A percentile compares a stretch with the other conserved stretches of the same genome.
phyloP scores from a whole-genome alignment of 2,329 filamentous ascomycete genomes.

The Calonectria pauciramosa region DNA sequence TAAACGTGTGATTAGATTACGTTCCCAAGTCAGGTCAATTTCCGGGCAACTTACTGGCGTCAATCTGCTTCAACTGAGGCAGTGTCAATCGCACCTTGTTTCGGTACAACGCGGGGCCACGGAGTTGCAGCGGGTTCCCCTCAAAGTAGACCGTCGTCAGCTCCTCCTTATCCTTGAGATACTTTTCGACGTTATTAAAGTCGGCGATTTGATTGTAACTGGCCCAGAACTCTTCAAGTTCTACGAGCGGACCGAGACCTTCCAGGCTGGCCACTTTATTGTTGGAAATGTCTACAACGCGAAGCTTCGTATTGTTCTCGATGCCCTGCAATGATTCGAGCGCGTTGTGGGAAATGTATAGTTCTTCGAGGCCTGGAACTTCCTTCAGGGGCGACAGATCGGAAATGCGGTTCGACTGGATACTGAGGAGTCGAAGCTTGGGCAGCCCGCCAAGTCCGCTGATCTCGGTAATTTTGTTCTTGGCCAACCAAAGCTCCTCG shows the following conservation, averaged over 20 bases:
- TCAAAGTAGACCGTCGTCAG: conserved; percentile 96
- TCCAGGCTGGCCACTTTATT: conserved; percentile 84
- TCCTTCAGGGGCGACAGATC: conserved; percentile 81
- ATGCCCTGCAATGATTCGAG: conserved; percentile 83
- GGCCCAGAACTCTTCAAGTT: conserved; percentile 94
- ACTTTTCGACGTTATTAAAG: conserved; percentile 85
- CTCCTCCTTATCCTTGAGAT: conserved; percentile 82
- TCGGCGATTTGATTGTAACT: conserved; percentile 87
- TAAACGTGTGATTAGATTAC: conserved; percentile 27
- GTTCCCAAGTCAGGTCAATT: neutral
- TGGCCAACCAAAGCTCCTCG: conserved; percentile 94
- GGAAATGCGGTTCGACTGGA: conserved; percentile 94
- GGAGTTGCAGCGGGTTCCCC: conserved; percentile 88
- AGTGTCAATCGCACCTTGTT: conserved; percentile 93
- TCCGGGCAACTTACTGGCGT: conserved; percentile 83
- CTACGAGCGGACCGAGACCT: conserved; percentile 76
- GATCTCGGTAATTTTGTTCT: conserved; percentile 94
- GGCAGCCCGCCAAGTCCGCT: conserved; percentile 80
- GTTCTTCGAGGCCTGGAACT: conserved; percentile 84
- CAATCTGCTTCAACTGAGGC: conserved; percentile 92
- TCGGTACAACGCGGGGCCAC: conserved; percentile 85
- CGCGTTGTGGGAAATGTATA: conserved; percentile 97
- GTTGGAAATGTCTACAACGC: conserved; percentile 88
- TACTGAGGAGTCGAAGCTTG: conserved; percentile 88
- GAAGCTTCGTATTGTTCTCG: conserved; percentile 75